Conservation (phyloP, 164 flowering plant species). For the Kingdonia uniflora region DNA sequence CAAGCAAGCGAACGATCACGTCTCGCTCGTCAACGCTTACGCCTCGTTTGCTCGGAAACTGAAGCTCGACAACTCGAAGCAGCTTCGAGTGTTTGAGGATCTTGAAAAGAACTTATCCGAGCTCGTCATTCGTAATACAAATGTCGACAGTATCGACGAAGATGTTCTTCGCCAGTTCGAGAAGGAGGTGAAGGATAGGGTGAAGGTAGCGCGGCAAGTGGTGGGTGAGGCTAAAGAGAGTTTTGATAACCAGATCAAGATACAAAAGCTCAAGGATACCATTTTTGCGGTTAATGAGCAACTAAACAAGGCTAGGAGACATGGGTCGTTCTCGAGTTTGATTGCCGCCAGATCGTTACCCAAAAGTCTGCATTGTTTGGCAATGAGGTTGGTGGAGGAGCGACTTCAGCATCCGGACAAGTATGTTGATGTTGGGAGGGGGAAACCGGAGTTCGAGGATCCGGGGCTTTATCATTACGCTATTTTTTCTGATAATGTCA, state of each 20-base stretch:
- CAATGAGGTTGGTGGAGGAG: conserved; percentile 8
- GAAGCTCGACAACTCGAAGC: conserved; percentile 9
- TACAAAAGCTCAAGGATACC: conserved; percentile 9
- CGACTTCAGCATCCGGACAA: conserved; percentile 5
- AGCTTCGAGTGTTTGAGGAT: conserved; percentile 8
- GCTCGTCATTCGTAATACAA: background rate
- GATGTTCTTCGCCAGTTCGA: conserved; percentile 4
- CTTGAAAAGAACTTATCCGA: background rate
- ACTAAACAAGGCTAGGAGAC: conserved; percentile 5
- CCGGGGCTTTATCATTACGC: conserved; percentile 7
- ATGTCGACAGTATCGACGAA: conserved; percentile 4
- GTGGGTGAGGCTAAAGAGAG: conserved; percentile 8
- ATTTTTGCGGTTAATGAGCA: conserved; percentile 11
- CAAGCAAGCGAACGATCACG: conserved; percentile 4
- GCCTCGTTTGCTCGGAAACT: conserved; percentile 7
- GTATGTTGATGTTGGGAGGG: conserved; percentile 5
- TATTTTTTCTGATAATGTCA: conserved; percentile 8
- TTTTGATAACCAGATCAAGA: conserved; percentile 8
- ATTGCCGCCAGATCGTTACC: conserved; percentile 5
- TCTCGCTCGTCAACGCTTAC: conserved; percentile 6
- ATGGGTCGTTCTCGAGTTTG: conserved; percentile 7
- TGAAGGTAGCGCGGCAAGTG: conserved; percentile 4
- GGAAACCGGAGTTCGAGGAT: conserved; percentile 3
- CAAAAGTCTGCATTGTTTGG: conserved; percentile 8
- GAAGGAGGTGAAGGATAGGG: conserved; percentile 7